Evolutionary conservation across 2,329 filamentous ascomycete species (phyloP).

Genomic region (Colletotrichum tabaci): DNA sequence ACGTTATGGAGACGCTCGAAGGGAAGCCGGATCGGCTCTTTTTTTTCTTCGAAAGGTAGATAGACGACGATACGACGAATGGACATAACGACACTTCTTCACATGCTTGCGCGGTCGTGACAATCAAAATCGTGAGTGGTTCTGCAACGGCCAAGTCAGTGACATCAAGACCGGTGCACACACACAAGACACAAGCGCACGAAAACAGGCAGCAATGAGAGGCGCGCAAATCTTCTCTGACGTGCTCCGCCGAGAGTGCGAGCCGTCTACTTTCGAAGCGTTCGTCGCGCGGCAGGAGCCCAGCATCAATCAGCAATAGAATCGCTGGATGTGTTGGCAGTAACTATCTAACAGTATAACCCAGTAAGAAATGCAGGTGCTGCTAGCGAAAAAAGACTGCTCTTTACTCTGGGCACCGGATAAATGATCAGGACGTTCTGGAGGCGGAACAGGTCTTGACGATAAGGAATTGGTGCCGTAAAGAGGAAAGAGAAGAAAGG

Average conservation of each 20-base stretch:
- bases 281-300: neutral
- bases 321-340: constrained; percentile 77
- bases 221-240: neutral
- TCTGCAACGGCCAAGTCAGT: constrained; percentile 4
- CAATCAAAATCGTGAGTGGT: neutral
- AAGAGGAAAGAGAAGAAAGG: constrained; percentile 54
- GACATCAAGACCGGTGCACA: neutral
- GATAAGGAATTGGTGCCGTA: constrained; percentile 95
- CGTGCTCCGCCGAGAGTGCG: neutral
- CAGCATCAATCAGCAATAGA: neutral
- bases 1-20: neutral
- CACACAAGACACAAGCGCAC: too few species aligned
- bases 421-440: constrained; percentile 92
- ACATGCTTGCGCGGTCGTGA: neutral
- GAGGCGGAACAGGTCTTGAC: constrained; percentile 80
- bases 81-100: constrained; percentile 28
- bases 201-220: neutral
- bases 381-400: constrained; percentile 99
- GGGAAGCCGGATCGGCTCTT: constrained; percentile 2
- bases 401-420: constrained; percentile 85
- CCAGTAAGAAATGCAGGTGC: constrained; percentile 85
- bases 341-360: constrained; percentile 95
- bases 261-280: too few species aligned
- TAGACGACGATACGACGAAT: constrained; percentile 42
- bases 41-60: constrained; percentile 24